phyloP scores from a whole-genome alignment of 2,329 filamentous ascomycete species.

The Aureobasidium sp. region DNA sequence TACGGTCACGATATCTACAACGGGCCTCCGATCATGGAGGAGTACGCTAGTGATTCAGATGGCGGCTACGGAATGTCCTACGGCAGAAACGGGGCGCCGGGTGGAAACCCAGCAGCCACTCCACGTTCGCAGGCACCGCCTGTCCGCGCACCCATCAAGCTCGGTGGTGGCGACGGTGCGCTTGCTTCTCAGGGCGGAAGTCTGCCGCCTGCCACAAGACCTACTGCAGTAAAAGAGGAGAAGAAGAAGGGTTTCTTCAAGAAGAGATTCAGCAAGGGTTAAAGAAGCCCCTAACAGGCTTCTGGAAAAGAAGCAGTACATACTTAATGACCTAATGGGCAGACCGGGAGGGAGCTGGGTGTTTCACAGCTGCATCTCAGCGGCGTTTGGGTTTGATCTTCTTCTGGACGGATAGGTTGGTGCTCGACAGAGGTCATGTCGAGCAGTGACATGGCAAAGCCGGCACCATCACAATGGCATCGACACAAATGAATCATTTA shows the following conservation, averaged over 20 bases:
- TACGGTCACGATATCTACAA: slow-evolving; percentile 30
- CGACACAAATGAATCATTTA: neutral
- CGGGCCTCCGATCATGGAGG: slow-evolving; percentile 28
- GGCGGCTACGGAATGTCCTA: slow-evolving; percentile 14
- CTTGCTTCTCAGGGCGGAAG: slow-evolving; percentile 16
- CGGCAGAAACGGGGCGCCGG: neutral
- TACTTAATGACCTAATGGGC: slow-evolving; percentile 11
- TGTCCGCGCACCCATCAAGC: slow-evolving; percentile 16
- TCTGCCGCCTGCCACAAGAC: slow-evolving; percentile 18
- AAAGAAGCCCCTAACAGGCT: neutral
- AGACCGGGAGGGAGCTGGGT: neutral
- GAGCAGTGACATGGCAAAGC: neutral
- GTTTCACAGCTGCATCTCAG: slow-evolving; percentile 12
- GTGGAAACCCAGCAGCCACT: slow-evolving; percentile 6
- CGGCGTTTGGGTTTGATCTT: slow-evolving; percentile 4
- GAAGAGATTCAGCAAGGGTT: slow-evolving; percentile 62
- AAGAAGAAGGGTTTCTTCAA: slow-evolving; percentile 91
- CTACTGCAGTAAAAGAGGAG: slow-evolving; percentile 34
- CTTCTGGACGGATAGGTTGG: neutral
- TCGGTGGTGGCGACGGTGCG: slow-evolving; percentile 14
- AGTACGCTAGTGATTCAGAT: slow-evolving; percentile 25
- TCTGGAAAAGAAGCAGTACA: neutral
- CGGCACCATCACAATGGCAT: neutral
- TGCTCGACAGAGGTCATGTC: neutral
- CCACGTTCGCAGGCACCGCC: slow-evolving; percentile 10